phyloP scores from a whole-genome alignment of 495 filamentous ascomycete genomes.

The Neurospora sp. region DNA sequence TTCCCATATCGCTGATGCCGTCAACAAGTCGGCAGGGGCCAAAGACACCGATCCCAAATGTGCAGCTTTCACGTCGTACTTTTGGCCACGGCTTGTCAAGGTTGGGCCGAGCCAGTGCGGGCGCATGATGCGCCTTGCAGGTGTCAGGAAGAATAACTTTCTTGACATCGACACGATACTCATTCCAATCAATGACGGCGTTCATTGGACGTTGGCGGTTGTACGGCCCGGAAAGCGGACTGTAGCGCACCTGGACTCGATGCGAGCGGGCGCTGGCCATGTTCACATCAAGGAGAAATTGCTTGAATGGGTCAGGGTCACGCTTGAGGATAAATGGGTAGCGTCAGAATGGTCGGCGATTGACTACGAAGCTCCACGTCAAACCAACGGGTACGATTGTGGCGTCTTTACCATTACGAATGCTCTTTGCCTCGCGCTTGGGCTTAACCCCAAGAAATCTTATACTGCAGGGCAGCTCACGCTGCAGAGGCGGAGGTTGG shows the following conservation, averaged over 20 bases:
- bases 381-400: slow-evolving; percentile 68
- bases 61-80: slow-evolving; percentile 62
- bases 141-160: slow-evolving; percentile 29
- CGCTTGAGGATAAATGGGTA: slow-evolving; percentile 47
- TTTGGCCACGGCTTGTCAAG: slow-evolving; percentile 49
- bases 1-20: slow-evolving; percentile 45
- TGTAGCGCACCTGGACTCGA: slow-evolving; percentile 68
- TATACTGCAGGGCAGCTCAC: slow-evolving; percentile 49
- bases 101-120: slow-evolving; percentile 34
- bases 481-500: slow-evolving; percentile 51
- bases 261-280: slow-evolving; percentile 30
- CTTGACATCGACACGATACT: slow-evolving; percentile 34
- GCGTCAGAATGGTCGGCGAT: slow-evolving; percentile 53
- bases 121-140: slow-evolving; percentile 22
- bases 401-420: slow-evolving; percentile 73
- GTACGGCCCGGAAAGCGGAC: slow-evolving; percentile 52
- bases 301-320: slow-evolving; percentile 45
- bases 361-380: slow-evolving; percentile 37
- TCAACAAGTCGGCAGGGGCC: slow-evolving; percentile 42
- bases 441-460: slow-evolving; percentile 45
- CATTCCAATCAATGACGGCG: slow-evolving; percentile 32
- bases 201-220: slow-evolving; percentile 59
- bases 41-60: slow-evolving; percentile 47
- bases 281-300: slow-evolving; percentile 9
- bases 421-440: slow-evolving; percentile 56